A percentile compares a stretch with the other conserved stretches of the same genome.
Evolutionary conservation across 441 rosid species (phyloP).

Genomic region (Omphalea diandra): DNA sequence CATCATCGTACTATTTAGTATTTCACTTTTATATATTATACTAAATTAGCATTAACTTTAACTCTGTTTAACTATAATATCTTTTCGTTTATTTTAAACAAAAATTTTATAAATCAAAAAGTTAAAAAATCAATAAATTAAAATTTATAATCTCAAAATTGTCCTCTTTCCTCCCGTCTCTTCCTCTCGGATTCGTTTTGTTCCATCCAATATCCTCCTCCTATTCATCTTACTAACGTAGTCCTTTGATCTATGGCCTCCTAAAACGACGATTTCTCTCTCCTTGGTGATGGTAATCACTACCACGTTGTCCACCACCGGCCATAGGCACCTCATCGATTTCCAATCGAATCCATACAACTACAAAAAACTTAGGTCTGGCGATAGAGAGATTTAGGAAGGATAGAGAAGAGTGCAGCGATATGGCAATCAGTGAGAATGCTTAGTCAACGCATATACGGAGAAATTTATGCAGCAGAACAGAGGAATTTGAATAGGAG

Average conservation of each 20-base stretch:
- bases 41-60: too few relatives aligned
- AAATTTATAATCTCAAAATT: too few relatives aligned
- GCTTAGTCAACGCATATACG: conserved; percentile 63
- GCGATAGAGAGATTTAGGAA: conserved; percentile 49
- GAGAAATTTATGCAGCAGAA: conserved; percentile 79
- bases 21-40: too few relatives aligned
- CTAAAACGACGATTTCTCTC: conserved; percentile 75
- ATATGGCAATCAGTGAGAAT: conserved; percentile 72
- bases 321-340: conserved; percentile 43
- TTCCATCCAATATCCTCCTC: too few relatives aligned
- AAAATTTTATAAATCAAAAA: too few relatives aligned
- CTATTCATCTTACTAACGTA: too few relatives aligned
- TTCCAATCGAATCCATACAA: conserved; percentile 29
- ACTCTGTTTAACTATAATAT: too few relatives aligned
- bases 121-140: too few relatives aligned
- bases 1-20: too few relatives aligned
- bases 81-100: too few relatives aligned
- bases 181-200: too few relatives aligned
- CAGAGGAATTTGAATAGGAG: conserved; percentile 78
- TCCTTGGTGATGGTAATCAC: conserved; percentile 53
- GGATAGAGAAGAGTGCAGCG: conserved; percentile 97
- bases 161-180: too few relatives aligned
- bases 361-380: conserved; percentile 46
- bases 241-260: conserved; percentile 38
- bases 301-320: conserved; percentile 41